phyloP scores from a whole-genome alignment of 2,329 filamentous ascomycete genomes.

The Xylariaceae sp. region DNA sequence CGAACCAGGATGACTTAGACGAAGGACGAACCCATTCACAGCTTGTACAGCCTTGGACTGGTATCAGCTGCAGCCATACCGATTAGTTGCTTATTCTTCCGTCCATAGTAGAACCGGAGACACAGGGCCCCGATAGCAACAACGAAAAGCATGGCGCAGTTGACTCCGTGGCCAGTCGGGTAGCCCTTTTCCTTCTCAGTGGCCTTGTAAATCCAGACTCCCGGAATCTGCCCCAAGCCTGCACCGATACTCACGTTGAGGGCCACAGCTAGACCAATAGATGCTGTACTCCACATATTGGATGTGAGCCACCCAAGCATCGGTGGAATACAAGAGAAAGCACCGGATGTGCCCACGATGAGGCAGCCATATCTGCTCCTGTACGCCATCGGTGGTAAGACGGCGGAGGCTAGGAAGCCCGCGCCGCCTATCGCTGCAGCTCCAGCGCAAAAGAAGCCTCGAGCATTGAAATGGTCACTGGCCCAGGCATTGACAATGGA shows the following conservation, averaged over 20 bases:
- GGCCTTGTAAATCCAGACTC: conserved; percentile 70
- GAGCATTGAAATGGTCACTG: conserved; percentile 57
- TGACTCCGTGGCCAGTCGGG: conserved; percentile 61
- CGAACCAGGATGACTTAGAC: too few species aligned
- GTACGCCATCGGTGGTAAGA: conserved; percentile 58
- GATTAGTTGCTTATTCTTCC: conserved; percentile 36
- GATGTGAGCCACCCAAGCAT: conserved; percentile 64
- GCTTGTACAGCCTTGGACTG: conserved; percentile 35
- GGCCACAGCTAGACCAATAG: conserved; percentile 65
- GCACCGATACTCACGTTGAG: conserved; percentile 64
- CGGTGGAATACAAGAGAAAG: conserved; percentile 66
- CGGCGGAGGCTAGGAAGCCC: conserved; percentile 57
- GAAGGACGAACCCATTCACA: conserved; percentile 11
- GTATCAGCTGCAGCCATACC: conserved; percentile 28
- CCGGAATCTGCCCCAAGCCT: conserved; percentile 66
- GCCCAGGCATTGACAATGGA: conserved; percentile 49
- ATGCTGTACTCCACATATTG: conserved; percentile 62
- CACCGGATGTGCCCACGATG: conserved; percentile 61
- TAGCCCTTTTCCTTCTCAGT: conserved; percentile 57
- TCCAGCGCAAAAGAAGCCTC: conserved; percentile 39
- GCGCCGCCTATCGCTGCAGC: conserved; percentile 40
- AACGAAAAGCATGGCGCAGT: conserved; percentile 39
- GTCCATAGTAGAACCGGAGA: conserved; percentile 52
- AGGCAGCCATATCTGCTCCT: conserved; percentile 62
- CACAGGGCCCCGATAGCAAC: conserved; percentile 21